Percentiles rank a stretch among this genome's conserved stretches.
phyloP scores from a whole-genome alignment of 129 eudicot genomes.

The Escallonia rubra region DNA sequence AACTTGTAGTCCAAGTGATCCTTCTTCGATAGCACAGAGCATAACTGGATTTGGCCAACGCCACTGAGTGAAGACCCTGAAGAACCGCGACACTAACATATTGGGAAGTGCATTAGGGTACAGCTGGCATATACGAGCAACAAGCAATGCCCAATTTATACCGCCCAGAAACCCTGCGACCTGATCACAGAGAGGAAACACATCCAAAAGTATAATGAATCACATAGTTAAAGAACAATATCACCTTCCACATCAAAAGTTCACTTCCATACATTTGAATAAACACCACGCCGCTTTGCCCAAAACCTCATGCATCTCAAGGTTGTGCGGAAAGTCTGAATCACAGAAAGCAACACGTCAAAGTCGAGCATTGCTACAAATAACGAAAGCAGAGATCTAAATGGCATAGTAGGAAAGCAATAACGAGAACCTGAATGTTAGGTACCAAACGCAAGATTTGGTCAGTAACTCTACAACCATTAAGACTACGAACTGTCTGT shows the following conservation, averaged over 20 bases:
- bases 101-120: conserved; percentile 71
- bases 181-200: conserved; percentile 18
- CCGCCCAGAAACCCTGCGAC: conserved; percentile 72
- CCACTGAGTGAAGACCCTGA: conserved; percentile 69
- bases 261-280: conserved; percentile 67
- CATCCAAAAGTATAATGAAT: background rate
- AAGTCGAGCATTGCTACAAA: background rate
- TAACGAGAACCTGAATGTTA: conserved; percentile 64
- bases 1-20: conserved; percentile 58
- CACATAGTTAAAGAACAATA: background rate
- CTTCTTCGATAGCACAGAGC: conserved; percentile 63
- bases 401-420: conserved; percentile 9
- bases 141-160: conserved; percentile 77
- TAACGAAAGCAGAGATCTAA: background rate
- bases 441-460: conserved; percentile 89
- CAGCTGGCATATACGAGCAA: conserved; percentile 72
- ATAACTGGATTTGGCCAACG: conserved; percentile 77
- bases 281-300: conserved; percentile 97
- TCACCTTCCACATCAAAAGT: background rate
- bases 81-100: conserved; percentile 66
- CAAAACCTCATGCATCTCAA: conserved; percentile 92
- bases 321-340: conserved; percentile 84
- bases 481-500: conserved; percentile 89
- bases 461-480: conserved; percentile 96
- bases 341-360: background rate